These are phyloP conservation scores for Schizophyllum amplum DNA, from an alignment of 1,284 basidiomycete genomes.

Conservation along the genomic window DNA sequence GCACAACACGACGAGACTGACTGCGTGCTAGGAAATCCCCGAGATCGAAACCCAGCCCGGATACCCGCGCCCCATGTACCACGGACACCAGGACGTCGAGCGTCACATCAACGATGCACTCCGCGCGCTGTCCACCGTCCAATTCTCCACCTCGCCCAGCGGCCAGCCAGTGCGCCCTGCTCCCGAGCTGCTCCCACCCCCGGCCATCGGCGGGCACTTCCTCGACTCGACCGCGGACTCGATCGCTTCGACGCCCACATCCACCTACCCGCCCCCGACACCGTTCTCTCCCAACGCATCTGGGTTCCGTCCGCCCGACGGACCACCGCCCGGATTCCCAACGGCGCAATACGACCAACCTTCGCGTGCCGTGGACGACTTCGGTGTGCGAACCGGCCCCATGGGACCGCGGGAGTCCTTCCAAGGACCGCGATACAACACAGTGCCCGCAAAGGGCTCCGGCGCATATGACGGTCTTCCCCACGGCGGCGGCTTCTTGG, in stretches of 20 bases:
- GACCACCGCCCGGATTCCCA: constrained; percentile 1
- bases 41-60: constrained; percentile 78
- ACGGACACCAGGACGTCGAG: constrained; percentile 54
- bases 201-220: constrained; percentile 5
- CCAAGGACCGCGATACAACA: not conserved
- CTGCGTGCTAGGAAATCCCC: constrained; percentile 59
- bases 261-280: not conserved
- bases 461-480: not conserved
- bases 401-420: not conserved
- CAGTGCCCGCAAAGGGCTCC: not conserved
- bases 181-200: constrained; percentile 10
- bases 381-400: not conserved
- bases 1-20: not conserved
- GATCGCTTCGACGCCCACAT: not conserved
- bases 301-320: constrained; percentile 2
- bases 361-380: not conserved
- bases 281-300: not conserved
- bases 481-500: not conserved
- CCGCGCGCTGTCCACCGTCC: constrained; percentile 17
- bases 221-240: not conserved
- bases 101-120: constrained; percentile 57
- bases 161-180: not conserved
- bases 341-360: not conserved
- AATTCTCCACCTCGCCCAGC: not conserved
- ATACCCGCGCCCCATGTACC: constrained; percentile 67